phyloP scores from a whole-genome alignment of 345 rosid genomes.

The Lepidium aucheri region DNA sequence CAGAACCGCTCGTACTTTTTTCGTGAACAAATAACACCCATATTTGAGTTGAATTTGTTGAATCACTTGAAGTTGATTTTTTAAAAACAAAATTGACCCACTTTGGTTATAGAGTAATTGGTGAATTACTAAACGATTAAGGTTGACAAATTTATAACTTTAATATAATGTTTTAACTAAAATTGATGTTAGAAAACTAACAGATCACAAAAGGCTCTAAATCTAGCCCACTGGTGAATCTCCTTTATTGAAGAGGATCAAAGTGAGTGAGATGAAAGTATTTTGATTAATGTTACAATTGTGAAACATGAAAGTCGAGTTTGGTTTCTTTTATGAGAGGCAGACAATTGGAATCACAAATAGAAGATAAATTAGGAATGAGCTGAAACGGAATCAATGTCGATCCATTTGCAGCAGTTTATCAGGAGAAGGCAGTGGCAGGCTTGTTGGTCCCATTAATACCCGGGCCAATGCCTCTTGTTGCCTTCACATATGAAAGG shows the following conservation, averaged over 20 bases:
- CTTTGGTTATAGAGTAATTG: too few relatives aligned
- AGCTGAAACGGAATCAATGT: not conserved
- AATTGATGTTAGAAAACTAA: not conserved
- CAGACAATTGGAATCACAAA: conserved; percentile 15
- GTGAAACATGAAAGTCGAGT: conserved; percentile 13
- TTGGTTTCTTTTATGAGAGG: conserved; percentile 4
- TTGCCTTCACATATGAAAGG: conserved; percentile 53
- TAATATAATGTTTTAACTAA: not conserved
- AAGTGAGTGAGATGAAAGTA: not conserved
- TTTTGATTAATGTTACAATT: conserved; percentile 8
- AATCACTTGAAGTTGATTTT: too few relatives aligned
- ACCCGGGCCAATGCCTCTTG: conserved; percentile 51
- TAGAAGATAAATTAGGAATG: conserved; percentile 13
- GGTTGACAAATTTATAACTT: too few relatives aligned
- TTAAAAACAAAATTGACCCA: too few relatives aligned
- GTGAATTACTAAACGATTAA: too few relatives aligned
- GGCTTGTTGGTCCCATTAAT: conserved; percentile 53
- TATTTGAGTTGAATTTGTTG: not conserved
- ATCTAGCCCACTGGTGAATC: not conserved
- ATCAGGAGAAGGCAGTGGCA: conserved; percentile 30
- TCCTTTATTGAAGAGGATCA: not conserved
- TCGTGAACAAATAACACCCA: not conserved
- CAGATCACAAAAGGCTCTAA: not conserved
- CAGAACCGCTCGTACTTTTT: not conserved
- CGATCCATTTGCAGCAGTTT: not conserved